Evolutionary conservation across 2,329 filamentous ascomycete species (phyloP), one percentile per base, ranked within the genome.

Genomic region (Penicillium carneum): DNA sequence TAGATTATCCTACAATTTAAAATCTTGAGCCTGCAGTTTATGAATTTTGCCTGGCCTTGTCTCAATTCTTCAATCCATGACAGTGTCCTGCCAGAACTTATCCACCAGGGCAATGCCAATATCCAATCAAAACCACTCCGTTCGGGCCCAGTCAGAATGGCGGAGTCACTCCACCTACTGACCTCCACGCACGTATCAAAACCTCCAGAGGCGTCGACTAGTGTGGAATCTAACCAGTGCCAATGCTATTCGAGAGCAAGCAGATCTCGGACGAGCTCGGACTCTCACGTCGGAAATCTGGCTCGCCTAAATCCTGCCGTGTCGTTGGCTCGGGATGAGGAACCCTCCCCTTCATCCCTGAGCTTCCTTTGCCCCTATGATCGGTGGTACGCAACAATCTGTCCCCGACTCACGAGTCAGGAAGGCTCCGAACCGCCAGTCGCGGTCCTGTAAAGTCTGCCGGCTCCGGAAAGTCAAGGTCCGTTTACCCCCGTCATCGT

Each of bases 401-500:
- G 60, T 55, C 52, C 55, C 63, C 58, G 66, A 72, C 58, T 63
- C 64, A 47, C 69, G 63, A 65, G 64, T 60, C 61, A 71, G 64
- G 65, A 74, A 72, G 64, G 53, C 66, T 51, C 54, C 67, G 16
- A 70, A 61, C 61, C 75, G 76, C 50, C 76, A 77, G 67, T 74
- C 72, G 48, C 74, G 74, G 18, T 77, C 76, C 60, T 78, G 76
- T 59, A 75, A 74, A 57, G 75, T 77, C 57, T 78, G 76, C 58
- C 71, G 75, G 49, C 62, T 70, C 64, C 75, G 76, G 60, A 78
- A 78, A 65, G 76, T 78, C 64, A 77, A 76, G 74, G 76, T 77
- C 60, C 33, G 73, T 68, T 39, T 39, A 56, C 14, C 26, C 23
- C 26, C 45, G 31, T 23, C 31, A 16, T 51, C 50, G 64, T 66